These are phyloP conservation scores for Chalara sp. DNA, from an alignment of 2,329 filamentous ascomycete genomes.

Conservation along the genomic window DNA sequence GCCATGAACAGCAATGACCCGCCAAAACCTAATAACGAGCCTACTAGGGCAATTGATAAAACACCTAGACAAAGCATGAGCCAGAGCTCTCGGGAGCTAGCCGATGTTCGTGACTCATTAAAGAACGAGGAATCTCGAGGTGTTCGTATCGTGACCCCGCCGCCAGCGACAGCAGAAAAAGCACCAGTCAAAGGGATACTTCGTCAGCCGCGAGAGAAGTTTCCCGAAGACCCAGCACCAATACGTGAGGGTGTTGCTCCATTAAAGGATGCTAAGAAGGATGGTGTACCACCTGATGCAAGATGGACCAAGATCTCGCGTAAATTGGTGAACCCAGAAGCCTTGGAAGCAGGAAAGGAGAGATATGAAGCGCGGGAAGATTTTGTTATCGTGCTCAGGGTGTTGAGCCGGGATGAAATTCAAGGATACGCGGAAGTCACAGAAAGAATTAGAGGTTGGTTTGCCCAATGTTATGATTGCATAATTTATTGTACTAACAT, in stretches of 20 bases:
- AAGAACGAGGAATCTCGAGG: conserved; percentile 14
- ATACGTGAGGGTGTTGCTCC: conserved; percentile 87
- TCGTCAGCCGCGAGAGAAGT: conserved; percentile 72
- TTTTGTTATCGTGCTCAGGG: conserved; percentile 86
- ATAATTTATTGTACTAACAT: neutral
- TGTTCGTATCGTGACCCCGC: conserved; percentile 64
- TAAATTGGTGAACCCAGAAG: conserved; percentile 82
- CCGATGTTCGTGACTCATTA: conserved; percentile 19
- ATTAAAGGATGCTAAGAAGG: conserved; percentile 78
- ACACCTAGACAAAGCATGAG: conserved; percentile 15
- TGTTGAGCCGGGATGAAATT: conserved; percentile 83
- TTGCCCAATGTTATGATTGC: neutral
- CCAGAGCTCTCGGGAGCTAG: conserved; percentile 17
- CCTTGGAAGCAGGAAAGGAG: conserved; percentile 79
- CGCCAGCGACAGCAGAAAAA: conserved; percentile 55
- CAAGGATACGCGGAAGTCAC: conserved; percentile 80
- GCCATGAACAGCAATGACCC: conserved; percentile 21
- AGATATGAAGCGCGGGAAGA: conserved; percentile 88
- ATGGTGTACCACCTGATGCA: conserved; percentile 70
- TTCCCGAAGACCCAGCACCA: conserved; percentile 79
- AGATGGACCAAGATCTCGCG: conserved; percentile 92
- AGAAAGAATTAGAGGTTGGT: conserved; percentile 69
- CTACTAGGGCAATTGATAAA: conserved; percentile 5
- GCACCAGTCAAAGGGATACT: conserved; percentile 72
- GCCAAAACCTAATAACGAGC: conserved; percentile 9